Base-by-base conservation (phyloP, 805 yeast genomes). In the baker's yeast (Saccharomyces cerevisiae) region DNA sequence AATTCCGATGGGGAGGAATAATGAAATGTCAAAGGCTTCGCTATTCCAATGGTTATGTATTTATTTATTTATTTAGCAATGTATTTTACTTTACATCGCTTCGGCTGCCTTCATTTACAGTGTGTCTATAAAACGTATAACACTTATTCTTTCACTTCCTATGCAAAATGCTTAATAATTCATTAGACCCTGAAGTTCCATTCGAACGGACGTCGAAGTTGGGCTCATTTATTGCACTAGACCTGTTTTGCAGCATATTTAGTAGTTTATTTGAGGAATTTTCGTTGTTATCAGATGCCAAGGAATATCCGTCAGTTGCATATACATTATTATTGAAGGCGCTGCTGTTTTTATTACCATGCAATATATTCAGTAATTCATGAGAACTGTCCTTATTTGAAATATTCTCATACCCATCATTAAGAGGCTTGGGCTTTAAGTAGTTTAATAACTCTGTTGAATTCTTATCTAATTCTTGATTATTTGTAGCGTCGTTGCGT, bases 1-100 rank as follows among this genome's bases (percentile, higher is more conserved):
- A 41, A 3, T 36, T 69, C 70, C 4, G 80, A 76, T 51, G 75
- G 69, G 29, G 71, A 70, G 9, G 61, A 54, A 24, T 46, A 24
- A 29, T 36, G 29, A 22, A 10, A 10, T 3, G 21, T 9, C 31
- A 17, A 28, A 27, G 41, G 26, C 14, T 27, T 17, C 32, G 29
- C 36, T 11, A 8, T 17, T 21, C 9, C 29, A 26, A 13, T 26
- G 17, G n/a, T 17, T 14, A 26, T 21, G 49, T 49, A 26, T 28
- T 41, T 27, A 21, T 41, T 36, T 30, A 46, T 29, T 43, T 41
- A 49, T 41, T 52, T 41, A 48, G 21, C 46, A 21, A 32, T 36
- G 47, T 27, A 24, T 14, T 22, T 52, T 14, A 2, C 17, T 24
- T 29, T n/a, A 26, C 31, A 21, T 29, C 22, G 14, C 6, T 22